Evolutionary conservation across 139 green algal genomes (phyloP).

Genomic region (Tetraselmis striata): DNA sequence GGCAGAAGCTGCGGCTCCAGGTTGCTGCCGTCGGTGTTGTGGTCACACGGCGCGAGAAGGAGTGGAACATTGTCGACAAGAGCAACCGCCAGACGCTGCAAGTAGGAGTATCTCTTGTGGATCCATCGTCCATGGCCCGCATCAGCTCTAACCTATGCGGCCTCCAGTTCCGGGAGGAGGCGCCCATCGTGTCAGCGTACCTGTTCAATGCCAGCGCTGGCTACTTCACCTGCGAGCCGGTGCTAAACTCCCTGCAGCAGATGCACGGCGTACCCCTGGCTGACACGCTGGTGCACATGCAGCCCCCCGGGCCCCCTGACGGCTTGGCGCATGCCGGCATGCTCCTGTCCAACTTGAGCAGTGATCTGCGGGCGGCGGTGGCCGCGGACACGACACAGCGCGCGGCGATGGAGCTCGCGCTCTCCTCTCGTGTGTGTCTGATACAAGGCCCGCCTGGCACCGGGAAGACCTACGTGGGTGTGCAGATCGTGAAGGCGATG

Average conservation of each 20-base stretch:
- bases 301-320: background rate
- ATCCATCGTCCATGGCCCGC: background rate
- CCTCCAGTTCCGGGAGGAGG: background rate
- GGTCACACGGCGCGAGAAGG: background rate
- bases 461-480: slow-evolving; percentile 63
- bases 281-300: background rate
- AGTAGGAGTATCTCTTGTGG: background rate
- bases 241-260: background rate
- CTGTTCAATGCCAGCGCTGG: background rate
- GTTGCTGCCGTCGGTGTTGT: background rate
- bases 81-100: background rate
- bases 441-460: slow-evolving; percentile 69
- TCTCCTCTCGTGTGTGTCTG: slow-evolving; percentile 31
- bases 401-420: background rate
- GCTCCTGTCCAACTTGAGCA: background rate
- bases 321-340: background rate
- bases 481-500: slow-evolving; percentile 41
- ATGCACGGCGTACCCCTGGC: background rate
- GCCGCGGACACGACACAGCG: background rate
- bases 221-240: background rate
- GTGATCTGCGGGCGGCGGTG: background rate
- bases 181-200: background rate
- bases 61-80: background rate
- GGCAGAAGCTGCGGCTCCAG: background rate
- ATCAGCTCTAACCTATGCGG: background rate